Conservation (phyloP, 1,284 basidiomycete species). For the Ceratobasidium papillatum region DNA sequence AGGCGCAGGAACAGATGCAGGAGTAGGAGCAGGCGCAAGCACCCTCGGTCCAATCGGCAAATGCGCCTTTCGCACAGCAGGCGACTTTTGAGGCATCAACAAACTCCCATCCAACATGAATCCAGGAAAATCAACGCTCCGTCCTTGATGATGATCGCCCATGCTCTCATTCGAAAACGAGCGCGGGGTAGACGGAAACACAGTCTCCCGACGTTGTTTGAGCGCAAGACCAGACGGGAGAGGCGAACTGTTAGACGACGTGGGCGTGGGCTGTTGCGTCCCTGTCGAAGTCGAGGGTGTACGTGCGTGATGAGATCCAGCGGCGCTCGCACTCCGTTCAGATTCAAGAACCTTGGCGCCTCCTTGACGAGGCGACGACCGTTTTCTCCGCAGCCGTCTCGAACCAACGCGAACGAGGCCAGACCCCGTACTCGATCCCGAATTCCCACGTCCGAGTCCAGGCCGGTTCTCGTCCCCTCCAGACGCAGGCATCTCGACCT, state of each 20-base stretch:
- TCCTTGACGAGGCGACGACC: conserved; percentile 27
- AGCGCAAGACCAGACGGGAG: conserved; percentile 3
- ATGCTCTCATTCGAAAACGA: conserved; percentile 27
- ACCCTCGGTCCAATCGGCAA: conserved; percentile 32
- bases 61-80: conserved; percentile 15
- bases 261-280: conserved; percentile 31
- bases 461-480: neutral
- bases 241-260: conserved; percentile 13
- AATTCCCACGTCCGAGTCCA: conserved; percentile 1
- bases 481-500: neutral
- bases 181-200: conserved; percentile 22
- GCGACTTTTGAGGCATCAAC: conserved; percentile 30
- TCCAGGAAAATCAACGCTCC: conserved; percentile 11
- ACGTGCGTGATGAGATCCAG: neutral
- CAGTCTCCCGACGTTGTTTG: conserved; percentile 27
- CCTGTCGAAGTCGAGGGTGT: neutral
- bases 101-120: conserved; percentile 22
- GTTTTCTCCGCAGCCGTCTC: conserved; percentile 6
- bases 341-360: conserved; percentile 1
- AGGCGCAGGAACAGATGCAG: neutral
- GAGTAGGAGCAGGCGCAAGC: neutral
- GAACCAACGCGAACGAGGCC: conserved; percentile 9
- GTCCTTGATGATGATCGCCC: neutral
- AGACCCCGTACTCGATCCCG: conserved; percentile 22
- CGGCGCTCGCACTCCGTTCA: neutral